Base-by-base conservation (phyloP, 2,329 filamentous ascomycete species). In the Thermochaetoides dissita region DNA sequence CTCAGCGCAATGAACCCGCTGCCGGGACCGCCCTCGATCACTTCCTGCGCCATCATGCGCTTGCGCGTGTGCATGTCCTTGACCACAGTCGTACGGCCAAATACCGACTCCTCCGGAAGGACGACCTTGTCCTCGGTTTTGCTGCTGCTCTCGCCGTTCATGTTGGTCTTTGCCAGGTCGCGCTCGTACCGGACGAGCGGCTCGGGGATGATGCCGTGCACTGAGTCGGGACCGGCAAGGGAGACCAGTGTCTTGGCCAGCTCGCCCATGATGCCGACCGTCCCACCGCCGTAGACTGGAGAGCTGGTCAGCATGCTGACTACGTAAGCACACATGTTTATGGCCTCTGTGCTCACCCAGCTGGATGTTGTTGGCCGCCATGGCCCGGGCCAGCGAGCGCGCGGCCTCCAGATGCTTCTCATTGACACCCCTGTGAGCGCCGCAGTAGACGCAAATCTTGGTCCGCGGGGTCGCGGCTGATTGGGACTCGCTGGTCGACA, bases 11-110 rank as follows among this genome's bases (percentile, higher is more conserved):
- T 77, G 64, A 98, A 98, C 9, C 89, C 89, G 44, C 78, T 81
- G 1, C 89, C 89, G 0, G 80, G 77, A 0, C 83, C 88, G 28
- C 86, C 86, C 12, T 76, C 72, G 24, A 93, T 73, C 10, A 96
- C 87, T 60, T 89, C 83, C 53, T 78, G 70, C 6, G 88, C 89
- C 91, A 98, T 96, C 66, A 91, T 71, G 52, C 83, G 77, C 69
- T 98, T 98, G 49, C 91, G 78, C 35, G 85, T 88, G 64, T 98
- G 91, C 91, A 98, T 98, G 59, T 95, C 87, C 52, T 78, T 72
- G 29, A 96, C 91, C 7, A 95, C 77, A 0, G 87, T 95, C 9
- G 87, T 95, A 36, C 72, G 68, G 8, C 91, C 91, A 59, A 85
- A 98, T 5, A 77, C 61, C 5, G 63, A 55, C 57, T 78, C 71